Evolutionary conservation across 805 yeast genomes (phyloP).

Genomic region (Debaryomyces hansenii): DNA sequence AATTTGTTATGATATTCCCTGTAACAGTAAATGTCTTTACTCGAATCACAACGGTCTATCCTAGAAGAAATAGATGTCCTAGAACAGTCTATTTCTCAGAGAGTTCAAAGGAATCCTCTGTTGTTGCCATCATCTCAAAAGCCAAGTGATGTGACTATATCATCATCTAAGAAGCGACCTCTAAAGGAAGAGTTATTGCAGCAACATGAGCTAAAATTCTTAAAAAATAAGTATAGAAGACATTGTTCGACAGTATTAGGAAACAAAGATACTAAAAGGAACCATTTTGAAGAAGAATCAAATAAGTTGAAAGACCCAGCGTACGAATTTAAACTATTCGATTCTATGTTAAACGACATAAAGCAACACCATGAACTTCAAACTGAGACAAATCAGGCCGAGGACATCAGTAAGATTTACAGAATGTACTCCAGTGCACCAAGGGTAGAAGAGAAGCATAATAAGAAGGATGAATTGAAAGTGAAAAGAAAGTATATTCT

Average conservation of each 20-base stretch:
- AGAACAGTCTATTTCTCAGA: conserved; percentile 61
- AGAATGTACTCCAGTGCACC: conserved; percentile 26
- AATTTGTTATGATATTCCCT: too few relatives aligned
- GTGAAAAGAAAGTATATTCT: conserved; percentile 39
- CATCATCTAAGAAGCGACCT: conserved; percentile 36
- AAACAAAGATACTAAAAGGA: conserved; percentile 2
- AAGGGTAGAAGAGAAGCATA: conserved; percentile 12
- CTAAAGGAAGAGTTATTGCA: conserved; percentile 55
- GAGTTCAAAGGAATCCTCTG: conserved; percentile 64
- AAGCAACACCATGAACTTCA: conserved; percentile 3
- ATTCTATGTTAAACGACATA: conserved; percentile 7
- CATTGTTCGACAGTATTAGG: conserved; percentile 10
- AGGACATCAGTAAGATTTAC: conserved; percentile 16
- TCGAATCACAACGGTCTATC: conserved; percentile 34
- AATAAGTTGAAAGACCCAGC: conserved; percentile 13
- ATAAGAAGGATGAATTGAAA: conserved; percentile 17
- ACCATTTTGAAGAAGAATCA: conserved; percentile 10
- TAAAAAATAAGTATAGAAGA: conserved; percentile 47
- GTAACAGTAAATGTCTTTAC: conserved; percentile 8
- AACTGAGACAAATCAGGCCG: conserved; percentile 4
- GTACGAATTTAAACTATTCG: conserved; percentile 13
- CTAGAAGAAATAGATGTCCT: conserved; percentile 71
- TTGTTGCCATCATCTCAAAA: conserved; percentile 34
- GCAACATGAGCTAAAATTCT: conserved; percentile 62
- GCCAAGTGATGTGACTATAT: conserved; percentile 9